Evolutionary conservation across 164 flowering plant species (phyloP), one percentile per base, ranked within the genome.

Genomic region (Liquidambar formosana): DNA sequence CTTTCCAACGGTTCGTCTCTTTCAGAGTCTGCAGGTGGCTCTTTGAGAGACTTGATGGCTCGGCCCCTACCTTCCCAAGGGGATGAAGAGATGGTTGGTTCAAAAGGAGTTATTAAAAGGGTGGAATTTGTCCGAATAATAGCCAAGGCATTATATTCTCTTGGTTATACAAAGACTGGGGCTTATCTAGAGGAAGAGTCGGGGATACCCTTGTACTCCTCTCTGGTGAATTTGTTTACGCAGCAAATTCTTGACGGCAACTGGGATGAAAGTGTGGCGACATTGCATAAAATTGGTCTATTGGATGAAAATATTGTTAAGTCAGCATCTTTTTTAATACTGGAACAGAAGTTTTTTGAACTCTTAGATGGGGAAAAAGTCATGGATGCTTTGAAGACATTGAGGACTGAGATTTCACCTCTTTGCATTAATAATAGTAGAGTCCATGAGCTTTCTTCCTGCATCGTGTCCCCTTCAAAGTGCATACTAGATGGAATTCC

Each of bases 281-380:
- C 90, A 63, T 84, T 93, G 79, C 83, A 63, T 23, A 76, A 70
- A 45, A 88, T 93, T 67, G 85, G 83, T 61, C 68, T 70, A 11
- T 15, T 63, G 23, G 97, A 93, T 71, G 86, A 89, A 70, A 74
- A 27, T 25, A 74, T 75, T 45, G 61, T 84, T 25, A 88, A 88
- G 58, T 78, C 85, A 41, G 93, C 94, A 38, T 83, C 92, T 44
- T 87, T 91, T 69, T 70, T 84, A 65, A 80, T 93, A 73, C 77
- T 93, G 73, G 97, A 93, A 76, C 95, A 86, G 69, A 93, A 91
- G 54, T 87, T 93, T 48, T 82, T 88, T 67, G 93, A 93, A 64
- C 83, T 80, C 70, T 70, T 93, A 26, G 71, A 68, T 21, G 74
- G 52, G 65, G 89, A 79, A 62, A 85, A 79, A 10, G 65, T 81